Base-by-base conservation (phyloP, 2,329 filamentous ascomycete genomes). In the Hypoxylon sp. region DNA sequence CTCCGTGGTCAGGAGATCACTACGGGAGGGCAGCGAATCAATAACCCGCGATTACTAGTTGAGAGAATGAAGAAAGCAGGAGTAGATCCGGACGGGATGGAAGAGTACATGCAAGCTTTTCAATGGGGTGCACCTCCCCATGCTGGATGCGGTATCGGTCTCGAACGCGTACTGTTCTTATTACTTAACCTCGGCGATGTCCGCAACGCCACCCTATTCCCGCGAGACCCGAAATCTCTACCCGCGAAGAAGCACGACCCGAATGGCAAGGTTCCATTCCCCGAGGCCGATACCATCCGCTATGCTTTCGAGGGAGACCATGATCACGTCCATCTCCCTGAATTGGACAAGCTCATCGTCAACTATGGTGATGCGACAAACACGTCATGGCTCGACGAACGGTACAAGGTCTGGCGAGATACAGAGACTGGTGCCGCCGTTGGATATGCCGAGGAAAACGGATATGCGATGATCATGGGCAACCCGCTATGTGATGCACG, bases 321-420 rank as follows among this genome's bases (percentile, higher is more conserved):
- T 60, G 78, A 72, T 48, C 78, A 75, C 66, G 81, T 71, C 5
- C 78, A 86, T 38, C 76, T 88, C 44, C 91, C 91, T 41, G 80
- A 90, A 0, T 69, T 97, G 4, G 90, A 92, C 68, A 88, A 96
- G 67, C 84, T 97, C 30, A 91, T 97, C 69, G 91, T 91, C 67
- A 97, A 97, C 71, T 97, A 97, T 63, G 92, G 92, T 56, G 92
- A 97, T 71, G 91, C 92, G 2, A 91, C 91, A 37, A 95, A 96
- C 66, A 97, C 92, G 0, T 94, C 91, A 0, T 97, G 91, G 91
- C 82, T 94, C 5, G 92, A 97, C 69, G 89, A 91, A 5, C 86
- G 91, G 5, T 96, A 92, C 69, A 81, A 90, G 66, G 86, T 96
- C 50, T 97, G 91, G 90, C 86, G 92, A 20, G 90, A 96, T 67